These are phyloP conservation scores for Puccinia novopanici DNA, from an alignment of 1,284 basidiomycete genomes.

Conservation along the genomic window DNA sequence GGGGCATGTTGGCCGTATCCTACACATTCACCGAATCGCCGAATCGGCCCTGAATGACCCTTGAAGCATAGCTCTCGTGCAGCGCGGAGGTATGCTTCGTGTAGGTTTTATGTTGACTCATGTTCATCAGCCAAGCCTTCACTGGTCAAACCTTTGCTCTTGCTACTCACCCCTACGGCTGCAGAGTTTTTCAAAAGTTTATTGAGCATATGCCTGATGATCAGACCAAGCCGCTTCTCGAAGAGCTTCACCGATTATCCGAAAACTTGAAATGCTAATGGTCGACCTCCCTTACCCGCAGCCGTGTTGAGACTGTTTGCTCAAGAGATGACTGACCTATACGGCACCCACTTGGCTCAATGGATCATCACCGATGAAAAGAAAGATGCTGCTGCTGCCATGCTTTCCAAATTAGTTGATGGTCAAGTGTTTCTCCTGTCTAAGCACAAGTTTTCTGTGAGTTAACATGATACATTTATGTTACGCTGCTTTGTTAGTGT, in stretches of 20 bases:
- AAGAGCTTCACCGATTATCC: conserved; percentile 77
- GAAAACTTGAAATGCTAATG: conserved; percentile 62
- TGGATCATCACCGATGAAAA: conserved; percentile 83
- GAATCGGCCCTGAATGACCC: too few relatives aligned
- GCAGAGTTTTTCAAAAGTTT: too few relatives aligned
- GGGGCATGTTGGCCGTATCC: too few relatives aligned
- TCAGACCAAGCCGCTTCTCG: conserved; percentile 72
- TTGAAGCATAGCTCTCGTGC: too few relatives aligned
- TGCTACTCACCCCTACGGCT: too few relatives aligned
- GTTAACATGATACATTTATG: not conserved
- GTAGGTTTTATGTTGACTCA: too few relatives aligned
- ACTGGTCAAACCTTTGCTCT: conserved; percentile 76
- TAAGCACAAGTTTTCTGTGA: conserved; percentile 50
- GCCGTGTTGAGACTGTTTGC: not conserved
- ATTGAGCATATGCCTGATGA: conserved; percentile 76
- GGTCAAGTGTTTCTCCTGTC: conserved; percentile 72
- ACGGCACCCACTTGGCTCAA: conserved; percentile 67
- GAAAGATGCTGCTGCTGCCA: conserved; percentile 69
- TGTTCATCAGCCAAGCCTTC: conserved; percentile 75
- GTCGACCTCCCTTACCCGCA: conserved; percentile 14
- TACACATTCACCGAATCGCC: too few relatives aligned
- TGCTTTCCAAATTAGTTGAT: conserved; percentile 73
- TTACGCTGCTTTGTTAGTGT: not conserved
- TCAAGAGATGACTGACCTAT: conserved; percentile 60
- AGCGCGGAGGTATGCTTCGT: too few relatives aligned